Evolutionary conservation across 495 filamentous ascomycete genomes (phyloP), one percentile per base, ranked within the genome.

Genomic region (Penicillium atrosanguineum): DNA sequence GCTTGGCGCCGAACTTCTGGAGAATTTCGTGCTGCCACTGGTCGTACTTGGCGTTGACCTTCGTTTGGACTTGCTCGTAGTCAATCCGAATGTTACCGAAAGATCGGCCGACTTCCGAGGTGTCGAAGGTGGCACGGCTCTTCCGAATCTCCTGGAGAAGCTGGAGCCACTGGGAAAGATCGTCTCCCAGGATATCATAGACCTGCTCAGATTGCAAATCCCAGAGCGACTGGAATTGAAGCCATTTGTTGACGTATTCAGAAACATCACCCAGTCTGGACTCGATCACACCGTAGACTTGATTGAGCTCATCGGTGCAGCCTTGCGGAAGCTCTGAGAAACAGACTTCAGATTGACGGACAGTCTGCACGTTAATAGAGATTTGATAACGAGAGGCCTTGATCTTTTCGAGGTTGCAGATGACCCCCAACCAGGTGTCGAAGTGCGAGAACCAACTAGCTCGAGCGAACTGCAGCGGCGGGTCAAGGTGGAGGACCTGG

Each of bases 21-120:
- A 96, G 76, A 39, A 99, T 95, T 50, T 99, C 94, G 58, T 96
- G 91, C 63, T 99, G 94, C 94, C 94, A 99, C 70, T 97, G 95
- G 67, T 99, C 95, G 62, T 99, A 99, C 63, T 97, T 97, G 50
- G 90, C 89, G 66, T 96, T 97, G 67, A 99, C 93, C 68, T 92
- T 96, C 29, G 90, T 90, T 65, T 97, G 95, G 0, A 99, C 94
- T 71, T 99, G 94, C 60, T 96, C 94, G 55, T 97, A 97, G 65
- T 97, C 92, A 57, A 99, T 89, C 7, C 86, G 88, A 46, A 97
- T 85, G 64, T 95, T 91, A 9, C 94, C 94, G 65, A 99, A 97
- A 7, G 85, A 88, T 40, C 87, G 85, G 67, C 86, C 91, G 45
- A 91, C 88, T 60, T 96, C 92, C 9, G 93, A 93, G 5, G 90